A percentile compares a stretch with the other conserved stretches of the same genome.
These are phyloP conservation scores for Phialophora chinensis DNA, from an alignment of 2,329 filamentous ascomycete genomes.

Conservation along the genomic window DNA sequence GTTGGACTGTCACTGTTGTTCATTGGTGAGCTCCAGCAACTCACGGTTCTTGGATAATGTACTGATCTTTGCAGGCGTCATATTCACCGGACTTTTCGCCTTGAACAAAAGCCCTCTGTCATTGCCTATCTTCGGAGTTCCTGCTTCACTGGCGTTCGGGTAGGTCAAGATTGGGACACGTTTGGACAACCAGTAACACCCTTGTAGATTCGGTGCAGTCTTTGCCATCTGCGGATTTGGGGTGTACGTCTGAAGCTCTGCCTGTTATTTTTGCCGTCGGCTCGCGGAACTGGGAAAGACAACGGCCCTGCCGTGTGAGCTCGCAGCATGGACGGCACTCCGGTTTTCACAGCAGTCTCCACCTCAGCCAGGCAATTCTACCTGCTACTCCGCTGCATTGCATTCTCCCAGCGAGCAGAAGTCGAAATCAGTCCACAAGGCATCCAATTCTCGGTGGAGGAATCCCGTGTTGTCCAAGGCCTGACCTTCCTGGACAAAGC, in stretches of 20 bases:
- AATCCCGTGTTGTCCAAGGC: conserved; percentile 89
- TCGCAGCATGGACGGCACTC: conserved; percentile 42
- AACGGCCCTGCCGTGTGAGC: background rate
- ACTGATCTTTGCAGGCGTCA: conserved; percentile 61
- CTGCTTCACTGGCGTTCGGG: conserved; percentile 88
- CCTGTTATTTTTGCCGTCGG: background rate
- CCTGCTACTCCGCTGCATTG: conserved; percentile 66
- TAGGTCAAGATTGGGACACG: conserved; percentile 57
- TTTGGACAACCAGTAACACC: conserved; percentile 18
- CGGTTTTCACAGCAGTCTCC: conserved; percentile 66
- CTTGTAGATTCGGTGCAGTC: conserved; percentile 80
- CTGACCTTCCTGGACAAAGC: conserved; percentile 84
- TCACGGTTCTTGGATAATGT: conserved; percentile 58
- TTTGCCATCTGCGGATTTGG: conserved; percentile 99
- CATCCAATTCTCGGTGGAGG: conserved; percentile 84
- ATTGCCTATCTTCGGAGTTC: conserved; percentile 77
- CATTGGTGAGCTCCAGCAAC: conserved; percentile 56
- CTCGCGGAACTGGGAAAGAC: background rate
- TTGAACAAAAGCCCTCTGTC: conserved; percentile 74
- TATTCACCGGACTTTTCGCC: conserved; percentile 23
- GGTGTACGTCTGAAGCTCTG: conserved; percentile 80
- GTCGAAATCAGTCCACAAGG: conserved; percentile 83
- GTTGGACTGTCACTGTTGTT: conserved; percentile 78
- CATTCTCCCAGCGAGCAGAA: conserved; percentile 64
- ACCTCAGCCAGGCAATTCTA: conserved; percentile 67